A percentile compares a stretch with the other conserved stretches of the same genome.
Evolutionary conservation across 768 basidiomycete genomes (phyloP).

Genomic region (Pisolithus orientalis): DNA sequence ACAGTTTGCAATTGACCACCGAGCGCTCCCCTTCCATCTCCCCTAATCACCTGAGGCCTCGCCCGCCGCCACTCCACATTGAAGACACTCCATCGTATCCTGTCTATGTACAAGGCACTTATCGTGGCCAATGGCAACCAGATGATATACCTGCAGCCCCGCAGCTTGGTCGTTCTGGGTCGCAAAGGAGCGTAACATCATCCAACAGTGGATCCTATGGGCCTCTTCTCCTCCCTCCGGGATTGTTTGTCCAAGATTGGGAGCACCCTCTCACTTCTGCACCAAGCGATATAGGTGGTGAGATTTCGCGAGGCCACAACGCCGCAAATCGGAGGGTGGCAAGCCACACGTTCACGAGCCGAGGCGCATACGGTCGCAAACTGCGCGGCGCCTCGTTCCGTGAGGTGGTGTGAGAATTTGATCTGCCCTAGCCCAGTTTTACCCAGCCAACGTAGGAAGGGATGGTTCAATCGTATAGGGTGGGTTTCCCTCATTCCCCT

Average conservation of each 20-base stretch:
- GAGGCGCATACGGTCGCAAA: slow-evolving; percentile 23
- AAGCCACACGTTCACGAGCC: slow-evolving; percentile 24
- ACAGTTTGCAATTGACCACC: slow-evolving; percentile 29
- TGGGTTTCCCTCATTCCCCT: slow-evolving; percentile 26
- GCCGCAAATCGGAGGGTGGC: slow-evolving; percentile 37
- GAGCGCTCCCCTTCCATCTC: slow-evolving; percentile 20
- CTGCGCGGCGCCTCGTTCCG: slow-evolving; percentile 38
- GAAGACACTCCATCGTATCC: slow-evolving; percentile 22
- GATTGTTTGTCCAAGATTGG: slow-evolving; percentile 15
- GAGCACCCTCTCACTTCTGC: slow-evolving; percentile 16
- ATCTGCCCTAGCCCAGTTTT: slow-evolving; percentile 71
- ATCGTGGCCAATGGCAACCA: slow-evolving; percentile 16
- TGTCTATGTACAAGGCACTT: slow-evolving; percentile 10
- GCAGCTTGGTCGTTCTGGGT: slow-evolving; percentile 22
- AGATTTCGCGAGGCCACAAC: slow-evolving; percentile 27
- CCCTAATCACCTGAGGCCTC: slow-evolving; percentile 19
- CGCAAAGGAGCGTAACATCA: slow-evolving; percentile 23
- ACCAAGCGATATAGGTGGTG: slow-evolving; percentile 20
- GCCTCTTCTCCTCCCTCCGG: slow-evolving; percentile 24
- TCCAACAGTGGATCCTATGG: slow-evolving; percentile 21
- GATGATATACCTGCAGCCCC: slow-evolving; percentile 19
- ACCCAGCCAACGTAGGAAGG: slow-evolving; percentile 54
- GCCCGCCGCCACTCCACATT: slow-evolving; percentile 25
- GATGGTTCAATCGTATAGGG: slow-evolving; percentile 80
- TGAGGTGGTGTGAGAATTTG: slow-evolving; percentile 70